Evolutionary conservation across 305 asterid species (phyloP).

Genomic region (Rubia balearica): DNA sequence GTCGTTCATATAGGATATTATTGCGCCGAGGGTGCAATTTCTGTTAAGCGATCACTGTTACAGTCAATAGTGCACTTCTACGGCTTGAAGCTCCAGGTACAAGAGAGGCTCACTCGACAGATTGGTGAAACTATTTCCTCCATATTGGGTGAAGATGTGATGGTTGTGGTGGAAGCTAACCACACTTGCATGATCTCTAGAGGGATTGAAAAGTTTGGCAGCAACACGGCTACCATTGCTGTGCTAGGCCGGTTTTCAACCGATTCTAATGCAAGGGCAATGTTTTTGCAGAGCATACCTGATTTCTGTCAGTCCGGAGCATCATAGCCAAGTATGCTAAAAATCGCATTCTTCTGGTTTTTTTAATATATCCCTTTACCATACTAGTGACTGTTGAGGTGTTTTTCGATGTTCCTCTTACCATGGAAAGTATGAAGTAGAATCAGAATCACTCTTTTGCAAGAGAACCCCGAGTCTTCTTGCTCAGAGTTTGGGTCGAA

Average conservation of each 20-base stretch:
- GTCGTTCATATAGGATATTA: conserved; percentile 72
- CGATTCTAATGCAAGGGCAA: conserved; percentile 53
- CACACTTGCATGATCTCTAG: conserved; percentile 93
- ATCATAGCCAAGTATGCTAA: conserved; percentile 6
- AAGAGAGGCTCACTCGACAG: conserved; percentile 89
- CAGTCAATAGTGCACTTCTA: conserved; percentile 68
- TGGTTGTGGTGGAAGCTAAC: conserved; percentile 80
- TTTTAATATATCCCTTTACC: background rate
- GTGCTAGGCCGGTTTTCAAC: conserved; percentile 72
- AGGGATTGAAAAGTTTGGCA: conserved; percentile 85
- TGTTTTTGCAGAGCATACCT: conserved; percentile 72
- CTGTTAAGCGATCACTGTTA: conserved; percentile 39
- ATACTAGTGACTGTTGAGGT: background rate
- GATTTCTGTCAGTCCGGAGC: conserved; percentile 21
- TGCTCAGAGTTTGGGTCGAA: background rate
- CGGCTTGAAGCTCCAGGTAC: conserved; percentile 94
- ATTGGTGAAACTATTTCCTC: conserved; percentile 72
- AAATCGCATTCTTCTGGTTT: background rate
- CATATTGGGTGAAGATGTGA: conserved; percentile 65
- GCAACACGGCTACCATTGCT: conserved; percentile 82
- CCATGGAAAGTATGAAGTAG: background rate
- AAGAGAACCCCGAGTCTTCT: too few relatives aligned
- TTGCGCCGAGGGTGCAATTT: conserved; percentile 30
- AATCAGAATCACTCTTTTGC: too few relatives aligned
- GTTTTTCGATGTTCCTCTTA: background rate